phyloP scores from a whole-genome alignment of 148 eudicot species.

The Dysphania ambrosioides region DNA sequence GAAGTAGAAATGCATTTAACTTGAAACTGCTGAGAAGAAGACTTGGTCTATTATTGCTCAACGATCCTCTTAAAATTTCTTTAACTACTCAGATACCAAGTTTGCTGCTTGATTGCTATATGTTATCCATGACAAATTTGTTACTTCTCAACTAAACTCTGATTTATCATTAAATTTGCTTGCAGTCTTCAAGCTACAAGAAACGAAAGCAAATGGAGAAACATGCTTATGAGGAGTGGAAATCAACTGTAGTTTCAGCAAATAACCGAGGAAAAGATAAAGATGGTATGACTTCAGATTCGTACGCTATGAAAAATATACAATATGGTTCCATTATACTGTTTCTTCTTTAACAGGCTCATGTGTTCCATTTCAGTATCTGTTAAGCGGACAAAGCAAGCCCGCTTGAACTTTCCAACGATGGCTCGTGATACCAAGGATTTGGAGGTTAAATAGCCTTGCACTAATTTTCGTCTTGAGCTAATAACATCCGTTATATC shows the following conservation, averaged over 20 bases:
- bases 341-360: constrained; percentile 1
- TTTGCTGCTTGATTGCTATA: background rate
- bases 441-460: constrained; percentile 37
- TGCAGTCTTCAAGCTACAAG: constrained; percentile 70
- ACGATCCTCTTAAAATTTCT: no score
- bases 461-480: background rate
- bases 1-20: no score
- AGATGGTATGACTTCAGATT: constrained; percentile 26
- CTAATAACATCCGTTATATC: background rate
- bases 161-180: background rate
- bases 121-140: background rate
- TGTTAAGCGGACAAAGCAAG: constrained; percentile 56
- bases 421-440: constrained; percentile 34
- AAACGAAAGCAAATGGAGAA: constrained; percentile 66
- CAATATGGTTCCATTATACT: background rate
- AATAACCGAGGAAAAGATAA: constrained; percentile 42
- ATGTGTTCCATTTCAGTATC: constrained; percentile 34
- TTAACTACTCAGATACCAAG: no score
- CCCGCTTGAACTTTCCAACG: constrained; percentile 48
- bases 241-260: constrained; percentile 63
- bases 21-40: no score
- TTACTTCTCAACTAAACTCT: background rate
- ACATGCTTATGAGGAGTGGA: constrained; percentile 74
- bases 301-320: background rate
- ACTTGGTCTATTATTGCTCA: no score